Evolutionary conservation across 31 red algal genomes (phyloP), one percentile per base, ranked within the genome.

Genomic region (Odonthalia washingtoniensis): DNA sequence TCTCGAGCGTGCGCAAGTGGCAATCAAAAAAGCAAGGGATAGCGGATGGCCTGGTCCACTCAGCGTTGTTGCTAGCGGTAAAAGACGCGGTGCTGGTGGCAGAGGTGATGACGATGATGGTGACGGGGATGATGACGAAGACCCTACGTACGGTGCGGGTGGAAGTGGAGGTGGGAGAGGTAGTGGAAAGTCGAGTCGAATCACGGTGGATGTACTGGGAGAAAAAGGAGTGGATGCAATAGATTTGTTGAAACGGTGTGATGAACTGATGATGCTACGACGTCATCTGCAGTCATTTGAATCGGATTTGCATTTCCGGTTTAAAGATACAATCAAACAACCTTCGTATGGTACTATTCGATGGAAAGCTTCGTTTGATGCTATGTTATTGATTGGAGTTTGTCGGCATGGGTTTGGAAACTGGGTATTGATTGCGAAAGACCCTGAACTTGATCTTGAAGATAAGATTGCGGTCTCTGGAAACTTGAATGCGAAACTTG

Each of bases 401-500:
- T 92, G 78, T 43, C 83, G 89, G 72, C 88, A 98, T 75, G 95
- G 95, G 1, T 88, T 95, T 45, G 95, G 95, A 31, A 98, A 98
- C 87, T 98, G 91, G 91, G 86, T 84, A 27, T 70, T 63, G 45
- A 98, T 98, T 40, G 90, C 86, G 26, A 74, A 46, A 32, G 95
- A 98, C 62, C 21, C 37, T 36, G 78, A 94, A 46, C 95, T 98
- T 36, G 70, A 69, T 49, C 70, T 98, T 18, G 82, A 46, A 26
- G 83, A 94, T 41, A 98, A 98, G 72, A 94, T 98, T 69, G 87
- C 62, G 75, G 92, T 89, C 14, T 78, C 92, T 1, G 92, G 92
- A 18, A 83, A 82, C 40, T 41, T 46, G 26, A 72, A 82, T 2
- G 46, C 77, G 6, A 82, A 91, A 65, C 61, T 75, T 35, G 92